Conservation (phyloP, 2,329 filamentous ascomycete genomes). For the Aspergillus novofumigatus region DNA sequence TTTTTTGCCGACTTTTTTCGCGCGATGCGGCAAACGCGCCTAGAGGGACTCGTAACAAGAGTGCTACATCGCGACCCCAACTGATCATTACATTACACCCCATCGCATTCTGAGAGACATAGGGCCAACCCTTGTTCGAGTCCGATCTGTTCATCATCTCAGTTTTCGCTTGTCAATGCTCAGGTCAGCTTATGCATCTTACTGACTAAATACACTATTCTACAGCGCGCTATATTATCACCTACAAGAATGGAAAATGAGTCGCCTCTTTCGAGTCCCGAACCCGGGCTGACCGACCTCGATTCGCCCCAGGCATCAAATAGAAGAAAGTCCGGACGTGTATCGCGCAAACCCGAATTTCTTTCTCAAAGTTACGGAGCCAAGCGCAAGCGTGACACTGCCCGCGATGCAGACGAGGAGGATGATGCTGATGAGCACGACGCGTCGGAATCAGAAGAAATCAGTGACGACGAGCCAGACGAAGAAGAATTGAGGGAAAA, state of each 20-base stretch:
- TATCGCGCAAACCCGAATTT: conserved; percentile 39
- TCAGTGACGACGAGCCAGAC: conserved; percentile 37
- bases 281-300: conserved; percentile 13
- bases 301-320: conserved; percentile 25
- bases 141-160: neutral
- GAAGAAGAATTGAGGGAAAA: conserved; percentile 49
- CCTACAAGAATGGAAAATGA: conserved; percentile 19
- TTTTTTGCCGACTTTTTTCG: neutral
- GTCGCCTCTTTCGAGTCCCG: conserved; percentile 18
- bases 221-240: neutral
- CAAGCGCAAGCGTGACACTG: conserved; percentile 50
- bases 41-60: neutral
- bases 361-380: conserved; percentile 39
- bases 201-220: neutral
- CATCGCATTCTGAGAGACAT: neutral
- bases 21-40: neutral
- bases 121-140: neutral
- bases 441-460: conserved; percentile 36
- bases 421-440: conserved; percentile 27
- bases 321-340: conserved; percentile 43
- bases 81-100: neutral
- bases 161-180: neutral
- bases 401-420: conserved; percentile 32
- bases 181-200: neutral
- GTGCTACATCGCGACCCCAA: neutral